phyloP scores from a whole-genome alignment of 345 rosid genomes.

The Toxicodendron radicans region DNA sequence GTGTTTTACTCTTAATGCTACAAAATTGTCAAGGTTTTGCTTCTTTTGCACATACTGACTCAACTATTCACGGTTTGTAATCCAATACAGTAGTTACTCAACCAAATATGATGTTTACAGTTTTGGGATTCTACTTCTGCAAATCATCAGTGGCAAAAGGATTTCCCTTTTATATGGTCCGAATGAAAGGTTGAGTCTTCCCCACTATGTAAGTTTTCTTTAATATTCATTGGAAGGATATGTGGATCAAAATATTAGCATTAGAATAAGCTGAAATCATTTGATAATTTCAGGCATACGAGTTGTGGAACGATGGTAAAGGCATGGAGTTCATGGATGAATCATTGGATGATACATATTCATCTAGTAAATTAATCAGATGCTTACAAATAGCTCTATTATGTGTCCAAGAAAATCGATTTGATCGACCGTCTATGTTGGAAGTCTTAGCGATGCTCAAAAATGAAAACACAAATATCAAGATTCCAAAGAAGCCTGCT shows the following conservation, averaged over 20 bases:
- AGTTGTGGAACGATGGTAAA: slow-evolving; percentile 16
- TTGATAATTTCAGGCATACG: slow-evolving; percentile 21
- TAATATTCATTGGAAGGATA: no score
- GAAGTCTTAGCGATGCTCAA: slow-evolving; percentile 19
- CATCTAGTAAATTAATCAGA: no score
- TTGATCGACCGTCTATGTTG: slow-evolving; percentile 11
- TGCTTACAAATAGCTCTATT: no score
- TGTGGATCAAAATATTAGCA: background rate
- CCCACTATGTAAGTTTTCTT: slow-evolving; percentile 2
- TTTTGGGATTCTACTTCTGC: background rate
- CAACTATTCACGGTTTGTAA: no score
- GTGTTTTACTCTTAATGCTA: background rate
- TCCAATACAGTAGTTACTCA: background rate
- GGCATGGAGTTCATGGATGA: no score
- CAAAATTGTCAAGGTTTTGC: background rate
- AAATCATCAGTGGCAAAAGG: slow-evolving; percentile 24
- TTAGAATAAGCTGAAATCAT: no score
- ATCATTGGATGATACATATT: no score
- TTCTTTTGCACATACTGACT: background rate
- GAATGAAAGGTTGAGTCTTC: background rate
- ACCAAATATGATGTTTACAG: no score
- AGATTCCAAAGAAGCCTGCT: slow-evolving; percentile 22
- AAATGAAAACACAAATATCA: slow-evolving; percentile 7
- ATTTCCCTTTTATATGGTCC: background rate
- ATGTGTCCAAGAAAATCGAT: no score